Evolutionary conservation across 2,329 filamentous ascomycete species (phyloP), one percentile per base, ranked within the genome.

Genomic region (Hymenotorrendiella dingleyae): DNA sequence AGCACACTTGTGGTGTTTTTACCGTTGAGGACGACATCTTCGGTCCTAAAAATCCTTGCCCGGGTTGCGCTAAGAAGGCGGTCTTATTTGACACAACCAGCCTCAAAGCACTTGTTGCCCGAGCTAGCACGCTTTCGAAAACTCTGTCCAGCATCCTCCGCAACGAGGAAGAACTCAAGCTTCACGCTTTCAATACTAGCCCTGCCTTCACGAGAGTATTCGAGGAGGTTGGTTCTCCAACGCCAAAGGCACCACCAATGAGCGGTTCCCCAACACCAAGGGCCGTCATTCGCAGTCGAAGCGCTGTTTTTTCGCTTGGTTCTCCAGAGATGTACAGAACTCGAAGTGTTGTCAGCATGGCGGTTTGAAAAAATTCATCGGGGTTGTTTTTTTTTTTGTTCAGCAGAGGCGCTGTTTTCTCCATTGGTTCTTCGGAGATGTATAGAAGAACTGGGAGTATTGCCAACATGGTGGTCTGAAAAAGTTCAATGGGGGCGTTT

Each of bases 41-140:
- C 59, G 79, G 60, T 23, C 44, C 46, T 6, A 53, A 52, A 24
- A 51, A 55, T 5, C 43, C 47, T 10, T 45, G 36, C 22, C 51
- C 53, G 12, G 40, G 51, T 33, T 54, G 53, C 6, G 53, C 54
- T 21, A 52, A 48, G 30, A 56, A 54, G 20, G 64, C 60, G 40
- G 72, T 83, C 55, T 80, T 81, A 45, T 84, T 84, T 49, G 80
- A 82, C 56, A 83, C 80, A 4, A 82, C 81, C 49, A 83, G 77
- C 59, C 68, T 84, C n/a, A 78, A 77, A 53, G 76, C 79, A 54
- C 65, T 84, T 40, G 80, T 84, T 27, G 78, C 77, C 57, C 70
- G 78, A 45, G 80, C 80, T 1, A 71, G 74, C 21, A 73, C 76
- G 42, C 62, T 84, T 24, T 72, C 74, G 21, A 77, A 82, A 50